These are phyloP conservation scores for Capsicum rhomboideum DNA, from an alignment of 257 asterid species.

Conservation along the genomic window DNA sequence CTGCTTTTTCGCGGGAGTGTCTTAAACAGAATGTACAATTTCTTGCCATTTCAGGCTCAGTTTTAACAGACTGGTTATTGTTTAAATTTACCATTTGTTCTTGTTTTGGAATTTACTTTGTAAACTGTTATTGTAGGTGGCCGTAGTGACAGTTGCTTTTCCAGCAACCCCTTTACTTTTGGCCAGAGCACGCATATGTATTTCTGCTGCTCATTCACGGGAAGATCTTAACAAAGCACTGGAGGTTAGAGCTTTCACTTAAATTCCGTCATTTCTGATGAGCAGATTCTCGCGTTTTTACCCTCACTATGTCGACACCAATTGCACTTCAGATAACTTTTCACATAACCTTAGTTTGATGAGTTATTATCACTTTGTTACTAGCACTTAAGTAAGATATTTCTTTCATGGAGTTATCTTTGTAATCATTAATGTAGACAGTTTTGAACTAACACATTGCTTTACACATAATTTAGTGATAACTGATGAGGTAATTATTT, in stretches of 20 bases:
- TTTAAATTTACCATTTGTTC: not conserved
- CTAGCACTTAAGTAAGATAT: not conserved
- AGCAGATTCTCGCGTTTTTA: not conserved
- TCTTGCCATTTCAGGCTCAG: not conserved
- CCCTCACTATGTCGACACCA: not conserved
- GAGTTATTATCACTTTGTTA: not conserved
- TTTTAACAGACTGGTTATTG: not conserved
- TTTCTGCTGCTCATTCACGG: slow-evolving; percentile 90
- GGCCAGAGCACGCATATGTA: slow-evolving; percentile 96
- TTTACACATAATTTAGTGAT: not conserved
- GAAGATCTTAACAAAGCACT: slow-evolving; percentile 89
- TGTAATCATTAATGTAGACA: not conserved
- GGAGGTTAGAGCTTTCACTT: slow-evolving; percentile 42
- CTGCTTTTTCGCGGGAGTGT: slow-evolving; percentile 96
- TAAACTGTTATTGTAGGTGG: slow-evolving; percentile 43
- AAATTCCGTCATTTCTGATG: not conserved
- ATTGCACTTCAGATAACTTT: not conserved
- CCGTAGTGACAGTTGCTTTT: slow-evolving; percentile 93
- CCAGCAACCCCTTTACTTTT: slow-evolving; percentile 96
- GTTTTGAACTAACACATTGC: not conserved
- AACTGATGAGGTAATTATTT: not conserved
- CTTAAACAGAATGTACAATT: slow-evolving; percentile 65
- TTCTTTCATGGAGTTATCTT: not conserved
- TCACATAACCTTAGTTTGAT: not conserved
- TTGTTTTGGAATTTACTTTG: not conserved